phyloP scores from a whole-genome alignment of 129 eudicot genomes.

The Lactuca saligna region DNA sequence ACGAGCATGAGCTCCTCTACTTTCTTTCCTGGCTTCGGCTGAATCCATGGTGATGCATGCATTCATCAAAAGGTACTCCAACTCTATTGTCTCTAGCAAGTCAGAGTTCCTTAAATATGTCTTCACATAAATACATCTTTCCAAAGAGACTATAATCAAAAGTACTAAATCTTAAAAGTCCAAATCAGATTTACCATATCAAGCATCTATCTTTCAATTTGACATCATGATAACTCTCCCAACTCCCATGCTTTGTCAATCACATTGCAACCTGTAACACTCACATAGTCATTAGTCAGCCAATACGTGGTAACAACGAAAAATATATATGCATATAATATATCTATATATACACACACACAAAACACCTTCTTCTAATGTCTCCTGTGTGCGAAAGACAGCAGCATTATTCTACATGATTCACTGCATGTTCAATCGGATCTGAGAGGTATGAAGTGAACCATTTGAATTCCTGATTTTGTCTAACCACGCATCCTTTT shows the following conservation, averaged over 20 bases:
- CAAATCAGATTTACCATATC: conserved; percentile 58
- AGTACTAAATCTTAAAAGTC: conserved; percentile 6
- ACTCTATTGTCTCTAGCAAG: conserved; percentile 83
- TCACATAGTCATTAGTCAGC: conserved; percentile 35
- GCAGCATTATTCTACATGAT: conserved; percentile 96
- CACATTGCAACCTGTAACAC: conserved; percentile 65
- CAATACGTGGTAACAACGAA: too few species aligned
- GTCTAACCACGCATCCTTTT: conserved; percentile 93
- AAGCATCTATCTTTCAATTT: conserved; percentile 82
- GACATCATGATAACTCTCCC: conserved; percentile 91
- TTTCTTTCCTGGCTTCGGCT: conserved; percentile 98
- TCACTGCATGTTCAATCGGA: conserved; percentile 82
- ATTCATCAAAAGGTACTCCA: conserved; percentile 83
- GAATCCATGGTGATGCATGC: conserved; percentile 97
- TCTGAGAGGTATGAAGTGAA: conserved; percentile 69
- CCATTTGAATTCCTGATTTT: conserved; percentile 83
- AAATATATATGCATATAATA: too few species aligned
- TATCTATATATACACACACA: too few species aligned
- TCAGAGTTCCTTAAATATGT: conserved; percentile 70
- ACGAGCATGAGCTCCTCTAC: conserved; percentile 99
- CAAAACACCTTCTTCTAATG: too few species aligned
- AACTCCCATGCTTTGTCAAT: conserved; percentile 92
- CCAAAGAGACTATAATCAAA: not conserved
- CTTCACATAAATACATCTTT: not conserved
- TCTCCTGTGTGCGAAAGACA: conserved; percentile 88